Conservation (phyloP, 1,284 basidiomycete genomes). For the Sporisorium sorghi region DNA sequence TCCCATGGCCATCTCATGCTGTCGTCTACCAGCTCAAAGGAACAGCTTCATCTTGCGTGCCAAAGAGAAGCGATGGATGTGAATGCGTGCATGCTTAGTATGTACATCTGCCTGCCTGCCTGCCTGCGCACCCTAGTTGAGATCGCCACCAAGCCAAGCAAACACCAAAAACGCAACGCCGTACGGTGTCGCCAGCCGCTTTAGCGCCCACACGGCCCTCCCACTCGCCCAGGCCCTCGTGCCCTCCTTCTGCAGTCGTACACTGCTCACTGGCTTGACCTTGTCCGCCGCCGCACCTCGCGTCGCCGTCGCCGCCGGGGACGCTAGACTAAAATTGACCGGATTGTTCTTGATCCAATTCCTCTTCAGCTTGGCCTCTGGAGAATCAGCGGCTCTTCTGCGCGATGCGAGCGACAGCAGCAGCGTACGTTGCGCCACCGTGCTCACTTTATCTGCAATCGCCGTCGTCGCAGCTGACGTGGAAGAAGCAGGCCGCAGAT, state of each 20-base stretch:
- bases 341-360: conserved; percentile 47
- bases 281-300: too few relatives aligned
- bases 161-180: conserved; percentile 65
- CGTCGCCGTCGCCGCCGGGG: not conserved
- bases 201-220: conserved; percentile 56
- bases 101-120: too few relatives aligned
- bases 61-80: not conserved
- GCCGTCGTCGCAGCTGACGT: not conserved
- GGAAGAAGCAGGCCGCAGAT: conserved; percentile 18
- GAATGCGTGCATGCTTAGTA: not conserved
- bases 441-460: conserved; percentile 25
- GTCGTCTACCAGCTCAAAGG: not conserved
- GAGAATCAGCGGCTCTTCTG: conserved; percentile 23
- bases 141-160: conserved; percentile 67
- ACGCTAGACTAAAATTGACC: conserved; percentile 41
- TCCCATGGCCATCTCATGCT: too few relatives aligned
- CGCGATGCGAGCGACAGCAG: conserved; percentile 41
- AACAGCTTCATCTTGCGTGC: not conserved
- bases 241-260: conserved; percentile 34
- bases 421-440: conserved; percentile 37
- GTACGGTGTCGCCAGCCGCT: conserved; percentile 61
- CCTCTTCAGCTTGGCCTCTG: conserved; percentile 38
- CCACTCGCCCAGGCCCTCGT: conserved; percentile 55
- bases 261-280: conserved; percentile 22
- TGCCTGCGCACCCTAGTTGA: conserved; percentile 20